Conservation (phyloP, 768 basidiomycete species). For the Daedaleopsis sinensis region DNA sequence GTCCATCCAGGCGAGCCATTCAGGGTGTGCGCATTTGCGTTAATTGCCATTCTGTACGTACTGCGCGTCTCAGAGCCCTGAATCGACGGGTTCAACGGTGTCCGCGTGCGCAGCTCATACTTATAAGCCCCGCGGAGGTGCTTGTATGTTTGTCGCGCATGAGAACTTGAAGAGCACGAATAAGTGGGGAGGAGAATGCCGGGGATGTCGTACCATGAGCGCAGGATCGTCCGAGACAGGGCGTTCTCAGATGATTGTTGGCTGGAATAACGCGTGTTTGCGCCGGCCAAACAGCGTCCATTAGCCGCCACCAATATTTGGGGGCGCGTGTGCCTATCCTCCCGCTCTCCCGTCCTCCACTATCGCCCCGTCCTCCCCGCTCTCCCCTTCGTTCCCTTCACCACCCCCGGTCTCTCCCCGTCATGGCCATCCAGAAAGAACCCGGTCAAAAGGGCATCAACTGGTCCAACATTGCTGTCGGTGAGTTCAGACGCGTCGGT, state of each 20-base stretch:
- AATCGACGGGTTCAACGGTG: too few relatives aligned
- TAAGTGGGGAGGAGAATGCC: neutral
- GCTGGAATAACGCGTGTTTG: slow-evolving; percentile 21
- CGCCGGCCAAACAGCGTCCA: slow-evolving; percentile 21
- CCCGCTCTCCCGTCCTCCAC: slow-evolving; percentile 1
- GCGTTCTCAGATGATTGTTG: neutral
- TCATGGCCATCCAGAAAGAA: slow-evolving; percentile 83
- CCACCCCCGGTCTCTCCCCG: slow-evolving; percentile 16
- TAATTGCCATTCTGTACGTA: neutral
- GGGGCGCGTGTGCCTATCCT: slow-evolving; percentile 3
- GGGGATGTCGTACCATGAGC: slow-evolving; percentile 18
- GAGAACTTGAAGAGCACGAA: neutral
- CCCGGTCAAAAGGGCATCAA: slow-evolving; percentile 90
- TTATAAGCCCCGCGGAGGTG: too few relatives aligned
- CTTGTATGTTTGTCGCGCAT: neutral
- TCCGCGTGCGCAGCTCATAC: too few relatives aligned
- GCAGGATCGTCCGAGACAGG: slow-evolving; percentile 1
- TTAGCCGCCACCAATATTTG: slow-evolving; percentile 23
- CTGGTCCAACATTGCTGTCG: slow-evolving; percentile 96
- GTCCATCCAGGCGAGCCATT: too few relatives aligned
- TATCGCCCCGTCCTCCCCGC: slow-evolving; percentile 15
- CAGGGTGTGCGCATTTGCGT: neutral
- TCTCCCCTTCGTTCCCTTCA: slow-evolving; percentile 16
- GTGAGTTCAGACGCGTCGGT: slow-evolving; percentile 48
- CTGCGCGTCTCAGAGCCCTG: too few relatives aligned